A percentile compares a stretch with the other conserved stretches of the same genome.
phyloP scores from a whole-genome alignment of 2,329 filamentous ascomycete species.

The Pseudogymnoascus sp. region DNA sequence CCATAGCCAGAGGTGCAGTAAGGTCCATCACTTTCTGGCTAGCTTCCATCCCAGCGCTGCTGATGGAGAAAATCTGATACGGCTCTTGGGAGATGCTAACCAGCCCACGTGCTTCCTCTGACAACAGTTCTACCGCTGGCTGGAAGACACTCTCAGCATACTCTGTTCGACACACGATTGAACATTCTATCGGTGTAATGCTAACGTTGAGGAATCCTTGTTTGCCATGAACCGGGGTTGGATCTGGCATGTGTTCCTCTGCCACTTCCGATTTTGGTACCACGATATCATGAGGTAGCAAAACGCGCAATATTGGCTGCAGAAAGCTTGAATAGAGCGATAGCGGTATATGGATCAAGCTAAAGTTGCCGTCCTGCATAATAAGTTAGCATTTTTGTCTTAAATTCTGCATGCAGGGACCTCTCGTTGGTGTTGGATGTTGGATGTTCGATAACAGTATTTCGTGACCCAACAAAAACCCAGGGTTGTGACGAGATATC shows the following conservation, averaged over 20 bases:
- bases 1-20: slow-evolving; percentile 81
- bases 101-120: slow-evolving; percentile 41
- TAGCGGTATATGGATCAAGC: slow-evolving; percentile 83
- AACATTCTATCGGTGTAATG: slow-evolving; percentile 86
- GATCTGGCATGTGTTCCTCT: slow-evolving; percentile 24
- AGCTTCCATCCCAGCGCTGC: slow-evolving; percentile 82
- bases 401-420: slow-evolving; percentile 15
- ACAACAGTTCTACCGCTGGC: slow-evolving; percentile 59
- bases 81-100: slow-evolving; percentile 74
- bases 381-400: slow-evolving; percentile 14
- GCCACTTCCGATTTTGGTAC: background rate
- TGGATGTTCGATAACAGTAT: background rate
- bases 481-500: background rate
- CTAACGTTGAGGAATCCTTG: slow-evolving; percentile 90
- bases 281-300: slow-evolving; percentile 53
- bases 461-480: background rate
- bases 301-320: slow-evolving; percentile 76
- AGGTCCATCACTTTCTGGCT: slow-evolving; percentile 86
- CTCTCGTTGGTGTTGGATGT: background rate
- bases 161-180: slow-evolving; percentile 74
- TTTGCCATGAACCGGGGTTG: slow-evolving; percentile 39
- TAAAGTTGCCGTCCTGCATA: slow-evolving; percentile 72
- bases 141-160: slow-evolving; percentile 69
- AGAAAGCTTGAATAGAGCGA: slow-evolving; percentile 70
- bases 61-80: slow-evolving; percentile 83